Percentiles rank a stretch among this genome's conserved stretches.
phyloP scores from a whole-genome alignment of 306 rosid genomes.

The Glycine tomentella region DNA sequence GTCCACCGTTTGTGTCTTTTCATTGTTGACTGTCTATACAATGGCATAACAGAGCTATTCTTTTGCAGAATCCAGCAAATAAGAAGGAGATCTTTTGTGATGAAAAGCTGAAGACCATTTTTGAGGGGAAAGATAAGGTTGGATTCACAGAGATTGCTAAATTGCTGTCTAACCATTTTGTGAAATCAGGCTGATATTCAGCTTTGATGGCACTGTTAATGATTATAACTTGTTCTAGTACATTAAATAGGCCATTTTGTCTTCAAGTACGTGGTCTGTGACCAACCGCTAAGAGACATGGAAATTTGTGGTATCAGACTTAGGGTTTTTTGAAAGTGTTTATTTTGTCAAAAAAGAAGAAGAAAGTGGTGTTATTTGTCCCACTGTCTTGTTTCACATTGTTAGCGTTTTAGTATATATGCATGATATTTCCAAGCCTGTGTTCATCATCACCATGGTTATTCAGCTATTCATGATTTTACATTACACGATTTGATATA shows the following conservation, averaged over 20 bases:
- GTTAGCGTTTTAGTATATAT: conserved; percentile 19
- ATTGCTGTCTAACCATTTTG: conserved; percentile 64
- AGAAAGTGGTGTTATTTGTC: neutral
- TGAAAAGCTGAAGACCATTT: conserved; percentile 75
- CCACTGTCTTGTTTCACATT: conserved; percentile 23
- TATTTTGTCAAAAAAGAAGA: neutral
- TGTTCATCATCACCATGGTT: neutral
- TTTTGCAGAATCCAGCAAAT: conserved; percentile 69
- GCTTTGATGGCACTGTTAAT: too few relatives aligned
- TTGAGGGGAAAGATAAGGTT: conserved; percentile 67
- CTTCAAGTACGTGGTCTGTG: conserved; percentile 33
- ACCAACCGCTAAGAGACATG: conserved; percentile 32
- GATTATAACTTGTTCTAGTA: conserved; percentile 24
- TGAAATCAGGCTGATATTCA: conserved; percentile 51
- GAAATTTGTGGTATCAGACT: conserved; percentile 46
- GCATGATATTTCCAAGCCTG: conserved; percentile 19
- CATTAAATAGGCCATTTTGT: conserved; percentile 37
- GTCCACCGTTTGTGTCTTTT: conserved; percentile 12
- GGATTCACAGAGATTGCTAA: conserved; percentile 67
- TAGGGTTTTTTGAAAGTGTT: conserved; percentile 4
- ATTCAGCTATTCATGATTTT: neutral
- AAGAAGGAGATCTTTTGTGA: conserved; percentile 74
- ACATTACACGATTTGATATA: neutral
- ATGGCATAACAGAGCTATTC: conserved; percentile 42
- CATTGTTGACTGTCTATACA: conserved; percentile 1